Percentiles rank a stretch among this genome's conserved stretches.
These are phyloP conservation scores for Tetracentron sinense DNA, from an alignment of 164 flowering plant genomes.

Conservation along the genomic window DNA sequence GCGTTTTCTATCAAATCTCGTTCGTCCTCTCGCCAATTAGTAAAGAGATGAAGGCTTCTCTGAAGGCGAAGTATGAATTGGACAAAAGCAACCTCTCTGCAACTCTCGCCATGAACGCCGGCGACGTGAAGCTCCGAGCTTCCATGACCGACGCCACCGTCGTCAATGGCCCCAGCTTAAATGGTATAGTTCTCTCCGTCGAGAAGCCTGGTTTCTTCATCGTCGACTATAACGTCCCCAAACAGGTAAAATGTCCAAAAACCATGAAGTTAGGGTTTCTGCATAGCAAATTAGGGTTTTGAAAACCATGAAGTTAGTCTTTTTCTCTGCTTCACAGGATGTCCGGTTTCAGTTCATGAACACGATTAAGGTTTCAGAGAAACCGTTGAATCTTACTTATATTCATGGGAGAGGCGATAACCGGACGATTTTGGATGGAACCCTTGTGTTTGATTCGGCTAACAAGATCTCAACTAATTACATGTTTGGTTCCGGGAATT, in stretches of 20 bases:
- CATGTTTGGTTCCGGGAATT: conserved; percentile 53
- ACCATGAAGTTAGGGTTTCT: conserved; percentile 4
- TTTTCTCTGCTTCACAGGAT: conserved; percentile 38
- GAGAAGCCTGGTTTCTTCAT: conserved; percentile 89
- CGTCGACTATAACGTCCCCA: conserved; percentile 79
- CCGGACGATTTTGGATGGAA: conserved; percentile 66
- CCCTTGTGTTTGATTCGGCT: conserved; percentile 57
- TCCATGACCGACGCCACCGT: conserved; percentile 83
- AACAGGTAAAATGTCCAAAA: conserved; percentile 39
- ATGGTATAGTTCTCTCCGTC: conserved; percentile 60
- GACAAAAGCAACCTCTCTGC: conserved; percentile 56
- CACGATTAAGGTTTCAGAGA: conserved; percentile 57
- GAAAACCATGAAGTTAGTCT: neutral
- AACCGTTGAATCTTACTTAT: conserved; percentile 78
- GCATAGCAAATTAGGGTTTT: conserved; percentile 1
- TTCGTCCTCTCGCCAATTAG: neutral
- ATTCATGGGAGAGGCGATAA: conserved; percentile 56
- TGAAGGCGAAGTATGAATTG: conserved; percentile 50
- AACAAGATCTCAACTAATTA: conserved; percentile 85
- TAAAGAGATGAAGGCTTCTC: conserved; percentile 62
- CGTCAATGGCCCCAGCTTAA: conserved; percentile 66
- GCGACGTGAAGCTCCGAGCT: conserved; percentile 81
- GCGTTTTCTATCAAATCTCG: neutral
- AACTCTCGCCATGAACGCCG: conserved; percentile 52
- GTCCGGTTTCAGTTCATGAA: conserved; percentile 88